Evolutionary conservation across 768 basidiomycete genomes (phyloP), one percentile per base, ranked within the genome.

Genomic region (Filobasidium floriforme): DNA sequence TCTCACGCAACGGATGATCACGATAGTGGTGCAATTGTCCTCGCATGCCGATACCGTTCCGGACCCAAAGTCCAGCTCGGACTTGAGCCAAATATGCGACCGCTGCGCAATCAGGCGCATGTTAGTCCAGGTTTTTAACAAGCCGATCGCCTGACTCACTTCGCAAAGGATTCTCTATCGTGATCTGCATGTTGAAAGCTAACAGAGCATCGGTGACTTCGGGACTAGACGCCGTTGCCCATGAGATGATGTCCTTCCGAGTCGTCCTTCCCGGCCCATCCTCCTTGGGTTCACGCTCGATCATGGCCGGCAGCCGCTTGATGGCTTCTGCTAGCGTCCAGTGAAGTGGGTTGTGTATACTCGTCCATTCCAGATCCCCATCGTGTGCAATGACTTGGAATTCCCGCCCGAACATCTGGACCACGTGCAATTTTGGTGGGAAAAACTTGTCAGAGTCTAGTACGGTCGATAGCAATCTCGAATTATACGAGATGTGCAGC

Each of bases 11-110:
- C 84, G 89, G 88, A 78, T 91, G 92, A 76, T 98, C 94, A 29
- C 92, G 88, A 76, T 99, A 99, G 76, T 98, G 94, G 61, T 93
- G 84, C 4, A 92, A 82, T 76, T 98, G 96, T 0, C 92, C 92
- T 1, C 94, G 88, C 71, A 98, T 93, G 18, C 89, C 89, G 73
- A 92, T 90, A 3, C 96, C 96, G 72, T 99, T 99, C 62, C 94
- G 88, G 9, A 96, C 93, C 96, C 96, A 99, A 4, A 98, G 83
- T 0, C 92, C 92, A 0, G 90, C 89, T 28, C 92, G 86, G 60
- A 97, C 91, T 76, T 98, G 96, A 0, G 93, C 92, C 54, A 94
- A 87, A 87, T 93, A 91, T 1, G 87, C 85, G 29, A 92, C 81
- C 7, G 90, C 91, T 92, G 62, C 28, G 10, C 7, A 40, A 22